Conservation (phyloP, 768 basidiomycete species). For the Coprinellus micaceus region DNA sequence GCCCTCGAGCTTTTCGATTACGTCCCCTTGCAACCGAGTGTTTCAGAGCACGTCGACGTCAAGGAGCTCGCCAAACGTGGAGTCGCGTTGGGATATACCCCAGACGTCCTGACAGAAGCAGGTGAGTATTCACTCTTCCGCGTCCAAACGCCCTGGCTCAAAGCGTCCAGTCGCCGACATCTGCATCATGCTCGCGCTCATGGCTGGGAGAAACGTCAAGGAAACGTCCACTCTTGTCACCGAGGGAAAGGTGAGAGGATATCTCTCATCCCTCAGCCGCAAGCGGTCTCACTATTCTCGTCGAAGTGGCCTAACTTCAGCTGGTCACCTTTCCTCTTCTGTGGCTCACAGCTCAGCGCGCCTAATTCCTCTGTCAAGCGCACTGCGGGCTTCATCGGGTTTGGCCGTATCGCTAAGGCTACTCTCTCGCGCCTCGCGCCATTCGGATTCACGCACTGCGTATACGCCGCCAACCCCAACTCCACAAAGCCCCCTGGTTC, state of each 20-base stretch:
- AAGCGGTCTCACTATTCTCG: neutral
- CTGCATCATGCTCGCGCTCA: conserved; percentile 85
- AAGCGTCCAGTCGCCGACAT: conserved; percentile 74
- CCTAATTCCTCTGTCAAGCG: conserved; percentile 45
- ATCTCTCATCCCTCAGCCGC: neutral
- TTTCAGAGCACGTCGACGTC: conserved; percentile 76
- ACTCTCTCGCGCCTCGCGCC: conserved; percentile 74
- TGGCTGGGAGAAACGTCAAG: conserved; percentile 84
- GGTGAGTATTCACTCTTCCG: conserved; percentile 37
- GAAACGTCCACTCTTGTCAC: conserved; percentile 62
- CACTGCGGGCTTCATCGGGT: conserved; percentile 89
- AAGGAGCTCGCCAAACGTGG: conserved; percentile 52
- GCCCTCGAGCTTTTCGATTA: conserved; percentile 14
- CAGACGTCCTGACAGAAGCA: conserved; percentile 90
- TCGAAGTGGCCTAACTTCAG: conserved; percentile 71
- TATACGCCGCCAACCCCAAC: conserved; percentile 63
- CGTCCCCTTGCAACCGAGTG: neutral
- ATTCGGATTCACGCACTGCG: conserved; percentile 73
- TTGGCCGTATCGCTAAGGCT: conserved; percentile 90
- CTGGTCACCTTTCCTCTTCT: conserved; percentile 84
- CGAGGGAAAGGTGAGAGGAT: conserved; percentile 54
- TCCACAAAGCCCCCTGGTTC: conserved; percentile 43
- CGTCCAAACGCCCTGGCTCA: neutral
- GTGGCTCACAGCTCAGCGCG: conserved; percentile 76
- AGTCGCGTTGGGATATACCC: conserved; percentile 85